Percentiles rank a stretch among this genome's conserved stretches.
Evolutionary conservation across 2,329 filamentous ascomycete genomes (phyloP).

Genomic region (Xylariomycetidae sp.): DNA sequence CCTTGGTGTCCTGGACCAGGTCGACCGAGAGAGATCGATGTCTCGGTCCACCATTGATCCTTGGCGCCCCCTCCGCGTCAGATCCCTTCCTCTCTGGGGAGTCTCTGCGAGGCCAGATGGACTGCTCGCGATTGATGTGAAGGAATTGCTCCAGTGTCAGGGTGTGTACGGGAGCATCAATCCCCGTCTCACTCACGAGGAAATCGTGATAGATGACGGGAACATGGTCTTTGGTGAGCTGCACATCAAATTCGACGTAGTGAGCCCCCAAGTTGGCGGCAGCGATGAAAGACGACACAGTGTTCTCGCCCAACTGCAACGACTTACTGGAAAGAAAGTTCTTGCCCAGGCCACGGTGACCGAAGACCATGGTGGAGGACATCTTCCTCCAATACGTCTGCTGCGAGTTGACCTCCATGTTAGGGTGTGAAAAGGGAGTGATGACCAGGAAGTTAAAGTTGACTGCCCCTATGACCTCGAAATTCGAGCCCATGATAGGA

Average conservation of each 20-base stretch:
- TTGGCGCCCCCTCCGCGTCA: constrained; percentile 27
- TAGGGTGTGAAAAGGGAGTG: constrained; percentile 88
- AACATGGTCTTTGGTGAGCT: constrained; percentile 97
- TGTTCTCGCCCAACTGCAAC: constrained; percentile 93
- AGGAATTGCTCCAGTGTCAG: constrained; percentile 94
- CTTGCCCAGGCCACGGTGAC: constrained; percentile 77
- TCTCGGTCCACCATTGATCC: constrained; percentile 23
- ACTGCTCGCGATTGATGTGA: constrained; percentile 67
- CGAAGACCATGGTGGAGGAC: constrained; percentile 77
- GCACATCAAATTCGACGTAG: constrained; percentile 79
- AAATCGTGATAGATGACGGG: constrained; percentile 99
- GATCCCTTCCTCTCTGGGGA: constrained; percentile 20
- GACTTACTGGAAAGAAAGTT: constrained; percentile 81
- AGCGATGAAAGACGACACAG: constrained; percentile 90
- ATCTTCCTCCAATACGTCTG: constrained; percentile 97
- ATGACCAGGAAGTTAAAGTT: constrained; percentile 97
- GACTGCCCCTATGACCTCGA: constrained; percentile 90
- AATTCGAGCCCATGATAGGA: constrained; percentile 76
- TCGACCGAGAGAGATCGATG: constrained; percentile 54
- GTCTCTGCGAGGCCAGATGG: constrained; percentile 30
- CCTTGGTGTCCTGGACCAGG: constrained; percentile 37
- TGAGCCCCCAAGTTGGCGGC: constrained; percentile 86
- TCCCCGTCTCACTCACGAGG: constrained; percentile 92
- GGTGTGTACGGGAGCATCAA: constrained; percentile 93
- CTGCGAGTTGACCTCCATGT: constrained; percentile 84